Evolutionary conservation across 805 yeast species (phyloP).

Genomic region (Lipomyces lipofer): DNA sequence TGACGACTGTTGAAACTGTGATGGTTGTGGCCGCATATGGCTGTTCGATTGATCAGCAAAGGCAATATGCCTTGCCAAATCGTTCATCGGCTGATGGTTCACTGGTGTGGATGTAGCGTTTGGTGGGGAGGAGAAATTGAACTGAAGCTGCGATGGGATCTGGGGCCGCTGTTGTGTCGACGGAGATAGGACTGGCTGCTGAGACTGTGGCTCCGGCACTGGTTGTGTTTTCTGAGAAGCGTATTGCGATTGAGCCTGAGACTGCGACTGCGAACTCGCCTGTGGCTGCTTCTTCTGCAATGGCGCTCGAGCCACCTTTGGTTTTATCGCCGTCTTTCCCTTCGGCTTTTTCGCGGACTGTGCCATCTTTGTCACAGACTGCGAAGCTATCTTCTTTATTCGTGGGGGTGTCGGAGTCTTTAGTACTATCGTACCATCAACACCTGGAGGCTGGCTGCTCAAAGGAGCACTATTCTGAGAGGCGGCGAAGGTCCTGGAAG

Average conservation of each 20-base stretch:
- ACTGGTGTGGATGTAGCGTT: constrained; percentile 9
- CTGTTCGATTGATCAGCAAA: neutral
- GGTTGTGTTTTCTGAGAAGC: neutral
- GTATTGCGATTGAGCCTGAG: no score
- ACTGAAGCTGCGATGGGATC: constrained; percentile 8
- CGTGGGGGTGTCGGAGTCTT: constrained; percentile 8
- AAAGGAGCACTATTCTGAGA: no score
- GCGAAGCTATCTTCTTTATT: neutral
- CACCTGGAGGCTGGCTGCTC: no score
- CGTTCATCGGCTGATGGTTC: neutral
- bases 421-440: constrained; percentile 6
- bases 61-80: neutral
- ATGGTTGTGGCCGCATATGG: neutral
- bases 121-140: constrained; percentile 3
- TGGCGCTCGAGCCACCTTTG: neutral
- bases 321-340: neutral
- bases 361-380: neutral
- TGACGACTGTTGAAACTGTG: no score
- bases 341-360: neutral
- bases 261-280: neutral
- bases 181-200: neutral
- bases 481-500: no score
- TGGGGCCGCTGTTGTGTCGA: neutral
- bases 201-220: constrained; percentile 1
- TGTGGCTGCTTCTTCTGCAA: neutral